Evolutionary conservation across 2,329 filamentous ascomycete genomes (phyloP), one percentile per base, ranked within the genome.

Genomic region (Ascochyta viciae-villosae): DNA sequence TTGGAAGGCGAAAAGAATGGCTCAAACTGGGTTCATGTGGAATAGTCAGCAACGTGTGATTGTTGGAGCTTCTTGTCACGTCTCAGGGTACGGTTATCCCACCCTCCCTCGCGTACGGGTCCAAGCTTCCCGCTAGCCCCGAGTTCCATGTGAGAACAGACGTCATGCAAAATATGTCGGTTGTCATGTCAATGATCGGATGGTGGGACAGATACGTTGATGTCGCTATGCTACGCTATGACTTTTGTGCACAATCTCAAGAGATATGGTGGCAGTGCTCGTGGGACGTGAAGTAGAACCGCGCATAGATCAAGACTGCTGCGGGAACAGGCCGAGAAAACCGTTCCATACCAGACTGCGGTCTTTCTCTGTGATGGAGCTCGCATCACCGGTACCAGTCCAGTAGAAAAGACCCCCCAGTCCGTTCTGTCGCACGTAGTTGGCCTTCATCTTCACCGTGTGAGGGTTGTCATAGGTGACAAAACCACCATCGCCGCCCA

Each of bases 391-490:
- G 13, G 89, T 88, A n/a, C 87, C 89, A 49, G 89, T 87, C 89
- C 89, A 93, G 75, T 93, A 95, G 73, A 92, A 94, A 8, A 95
- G 76, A 0, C 91, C 91, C 26, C 87, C 90, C 16, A 95, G 78
- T 26, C 84, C 83, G 65, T 88, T 87, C 65, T 89, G 84, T 66
- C 86, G 88, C 73, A 87, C 90, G 72, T 88, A 94, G 6, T 81
- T 78, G 1, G 89, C 91, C 77, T 95, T 95, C 73, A 87, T 83
- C 74, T 83, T 83, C 31, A 94, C 90, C 3, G 90, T 92, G 39
- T 88, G 85, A 4, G 88, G 86, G 62, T 89, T 92, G 74, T 95
- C 91, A 72, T 94, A 95, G 2, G 85, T 89, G 38, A 94, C 85
- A 63, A 92, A 93, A 0, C 89, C 90, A 3, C 89, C 89, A 65